These are phyloP conservation scores for Termitomyces heimii DNA, from an alignment of 768 basidiomycete genomes.

Conservation along the genomic window DNA sequence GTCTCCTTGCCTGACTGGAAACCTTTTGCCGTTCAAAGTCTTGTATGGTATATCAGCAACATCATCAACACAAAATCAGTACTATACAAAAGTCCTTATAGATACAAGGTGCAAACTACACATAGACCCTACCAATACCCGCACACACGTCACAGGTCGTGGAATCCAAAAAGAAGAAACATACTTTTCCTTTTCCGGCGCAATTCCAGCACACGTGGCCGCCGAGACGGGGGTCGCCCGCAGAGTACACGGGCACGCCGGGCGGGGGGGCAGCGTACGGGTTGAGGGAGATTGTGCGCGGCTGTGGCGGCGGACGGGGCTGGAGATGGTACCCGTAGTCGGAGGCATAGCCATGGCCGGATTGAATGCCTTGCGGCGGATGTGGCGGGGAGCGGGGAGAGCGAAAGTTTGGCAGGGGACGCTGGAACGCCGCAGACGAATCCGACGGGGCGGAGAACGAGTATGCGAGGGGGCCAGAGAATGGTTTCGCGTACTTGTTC, in stretches of 20 bases:
- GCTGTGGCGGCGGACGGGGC: neutral
- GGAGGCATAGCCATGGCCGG: too few species aligned
- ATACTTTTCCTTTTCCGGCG: conserved; percentile 47
- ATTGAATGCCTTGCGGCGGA: too few species aligned
- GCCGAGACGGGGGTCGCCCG: conserved; percentile 70
- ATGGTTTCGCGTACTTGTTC: conserved; percentile 60
- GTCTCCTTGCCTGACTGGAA: too few species aligned
- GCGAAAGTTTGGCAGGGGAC: conserved; percentile 24
- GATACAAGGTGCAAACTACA: too few species aligned
- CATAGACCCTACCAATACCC: conserved; percentile 57
- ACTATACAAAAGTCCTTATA: too few species aligned
- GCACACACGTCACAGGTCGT: conserved; percentile 50
- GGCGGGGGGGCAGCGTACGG: conserved; percentile 17
- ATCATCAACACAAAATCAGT: too few species aligned
- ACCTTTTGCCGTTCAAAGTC: too few species aligned
- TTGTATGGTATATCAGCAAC: too few species aligned
- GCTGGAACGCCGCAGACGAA: conserved; percentile 22
- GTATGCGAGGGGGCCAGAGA: conserved; percentile 54
- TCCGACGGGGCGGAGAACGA: conserved; percentile 23
- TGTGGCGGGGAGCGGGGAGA: neutral
- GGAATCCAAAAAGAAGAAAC: conserved; percentile 49
- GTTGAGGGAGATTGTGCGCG: neutral
- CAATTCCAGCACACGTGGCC: conserved; percentile 64
- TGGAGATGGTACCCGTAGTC: neutral
- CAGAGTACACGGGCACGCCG: conserved; percentile 39